Percentiles rank a stretch among this genome's conserved stretches.
Evolutionary conservation across 75 land plant genomes (phyloP).

Genomic region (Adiantum capillusveneris): DNA sequence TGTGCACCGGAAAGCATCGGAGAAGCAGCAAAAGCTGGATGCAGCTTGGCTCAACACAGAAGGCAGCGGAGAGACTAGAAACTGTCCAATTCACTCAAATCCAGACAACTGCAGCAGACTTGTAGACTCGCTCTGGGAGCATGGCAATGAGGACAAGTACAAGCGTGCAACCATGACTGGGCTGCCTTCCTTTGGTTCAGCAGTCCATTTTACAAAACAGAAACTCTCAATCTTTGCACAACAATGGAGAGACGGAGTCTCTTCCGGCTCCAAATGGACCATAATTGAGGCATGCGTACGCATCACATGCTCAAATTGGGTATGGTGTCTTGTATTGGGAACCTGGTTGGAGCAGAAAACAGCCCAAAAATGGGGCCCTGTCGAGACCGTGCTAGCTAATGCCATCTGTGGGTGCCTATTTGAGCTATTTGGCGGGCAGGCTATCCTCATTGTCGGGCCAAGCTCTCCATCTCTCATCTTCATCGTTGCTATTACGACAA

Average conservation of each 20-base stretch:
- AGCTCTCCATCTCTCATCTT: slow-evolving; percentile 18
- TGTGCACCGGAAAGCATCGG: background rate
- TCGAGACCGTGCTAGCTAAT: slow-evolving; percentile 13
- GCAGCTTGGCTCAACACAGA: slow-evolving; percentile 3
- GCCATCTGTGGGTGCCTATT: slow-evolving; percentile 10
- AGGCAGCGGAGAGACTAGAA: background rate
- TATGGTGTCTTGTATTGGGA: slow-evolving; percentile 13
- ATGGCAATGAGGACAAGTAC: background rate
- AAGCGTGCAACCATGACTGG: background rate
- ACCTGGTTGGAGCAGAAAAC: slow-evolving; percentile 22
- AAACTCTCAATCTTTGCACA: background rate
- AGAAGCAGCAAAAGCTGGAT: slow-evolving; percentile 3
- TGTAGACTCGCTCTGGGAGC: background rate
- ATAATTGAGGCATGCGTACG: background rate
- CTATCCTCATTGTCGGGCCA: slow-evolving; percentile 18
- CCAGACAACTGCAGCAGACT: background rate
- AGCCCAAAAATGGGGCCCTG: slow-evolving; percentile 8
- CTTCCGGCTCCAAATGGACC: background rate
- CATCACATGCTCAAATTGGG: slow-evolving; percentile 1
- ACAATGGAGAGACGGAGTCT: background rate
- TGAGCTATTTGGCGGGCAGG: slow-evolving; percentile 15
- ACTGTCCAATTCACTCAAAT: background rate
- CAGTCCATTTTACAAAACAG: background rate
- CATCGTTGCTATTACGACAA: slow-evolving; percentile 6
- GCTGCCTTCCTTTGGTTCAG: background rate